Base-by-base conservation (phyloP, 140 eudicot genomes). In the Cichorium intybus region DNA sequence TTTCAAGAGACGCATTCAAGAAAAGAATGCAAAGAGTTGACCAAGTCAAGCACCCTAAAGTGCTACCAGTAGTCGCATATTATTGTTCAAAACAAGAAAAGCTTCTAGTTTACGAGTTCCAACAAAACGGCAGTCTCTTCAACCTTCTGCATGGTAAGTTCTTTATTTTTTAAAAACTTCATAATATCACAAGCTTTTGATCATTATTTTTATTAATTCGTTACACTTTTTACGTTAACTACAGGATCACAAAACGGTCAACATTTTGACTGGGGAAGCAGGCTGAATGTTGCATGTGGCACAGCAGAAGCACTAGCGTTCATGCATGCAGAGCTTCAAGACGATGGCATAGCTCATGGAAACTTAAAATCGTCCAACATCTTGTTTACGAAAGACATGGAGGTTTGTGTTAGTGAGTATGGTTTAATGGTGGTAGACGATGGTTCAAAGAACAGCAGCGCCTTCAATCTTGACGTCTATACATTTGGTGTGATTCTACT, bases 281-380 rank as follows among this genome's bases (percentile, higher is more conserved):
- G 96, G 66, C 72, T 88, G 35, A 77, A 53, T 58, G 29, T 79
- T 6, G 89, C 96, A 10, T 71, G 78, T 20, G 69, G 68, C 61
- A 62, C 71, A 4, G 80, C 87, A 0, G 80, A 77, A 56, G 93
- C 89, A 39, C 54, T 88, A 24, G 89, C 85, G 3, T 77, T 74
- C 68, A 79, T 85, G 93, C 96, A 88, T 46, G 71, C 69, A 56
- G 82, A 64, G 73, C 96, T 88, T n/a, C 37, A 79, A 64, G 66
- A 35, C 3, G 87, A 88, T 16, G 72, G 70, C 31, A 82, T 88
- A 8, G 70, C 89, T 64, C 94, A 88, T 33, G 96, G 93, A 35
- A 88, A 88, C 81, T 43, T 88, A 17, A 88, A 84, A 72, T 82
- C 89, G 26, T 84, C 96, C 31, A 88, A 88, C 84, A 85, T 88